Evolutionary conservation across 192 early-diverging fungal genomes (phyloP).

Genomic region (Coemansia sp.): DNA sequence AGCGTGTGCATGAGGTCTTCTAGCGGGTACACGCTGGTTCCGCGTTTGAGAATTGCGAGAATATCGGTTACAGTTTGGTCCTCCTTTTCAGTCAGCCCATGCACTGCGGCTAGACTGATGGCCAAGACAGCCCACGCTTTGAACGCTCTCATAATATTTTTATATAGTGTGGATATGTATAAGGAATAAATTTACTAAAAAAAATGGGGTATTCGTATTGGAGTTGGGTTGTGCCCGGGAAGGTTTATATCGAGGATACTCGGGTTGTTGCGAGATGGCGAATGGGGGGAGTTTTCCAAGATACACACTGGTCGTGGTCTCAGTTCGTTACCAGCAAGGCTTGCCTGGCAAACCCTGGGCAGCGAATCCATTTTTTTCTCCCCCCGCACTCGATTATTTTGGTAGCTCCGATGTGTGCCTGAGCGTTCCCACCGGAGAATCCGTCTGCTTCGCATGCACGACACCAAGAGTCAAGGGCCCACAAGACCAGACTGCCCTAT

Average conservation of each 20-base stretch:
- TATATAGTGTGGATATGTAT: no score
- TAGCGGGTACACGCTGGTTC: constrained; percentile 37
- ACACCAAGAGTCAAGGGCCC: no score
- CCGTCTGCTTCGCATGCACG: no score
- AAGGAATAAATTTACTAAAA: no score
- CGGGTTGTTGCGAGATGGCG: no score
- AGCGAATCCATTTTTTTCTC: background rate
- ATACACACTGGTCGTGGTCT: background rate
- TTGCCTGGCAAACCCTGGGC: no score
- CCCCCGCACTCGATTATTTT: background rate
- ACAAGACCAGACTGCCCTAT: no score
- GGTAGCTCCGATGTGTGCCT: background rate
- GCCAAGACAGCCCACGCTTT: background rate
- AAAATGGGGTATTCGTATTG: no score
- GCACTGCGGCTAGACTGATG: constrained; percentile 3
- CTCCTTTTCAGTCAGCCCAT: constrained; percentile 21
- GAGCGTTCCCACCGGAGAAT: background rate
- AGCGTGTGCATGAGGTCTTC: constrained; percentile 36
- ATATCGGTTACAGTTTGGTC: constrained; percentile 26
- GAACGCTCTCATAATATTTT: background rate
- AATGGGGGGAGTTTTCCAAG: background rate
- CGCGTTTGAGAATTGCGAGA: constrained; percentile 24
- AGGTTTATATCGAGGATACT: no score
- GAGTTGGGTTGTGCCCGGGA: no score
- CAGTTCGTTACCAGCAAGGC: background rate